Evolutionary conservation across 2,329 filamentous ascomycete species (phyloP), one percentile per base, ranked within the genome.

Genomic region (Plenodomus lindquistii): DNA sequence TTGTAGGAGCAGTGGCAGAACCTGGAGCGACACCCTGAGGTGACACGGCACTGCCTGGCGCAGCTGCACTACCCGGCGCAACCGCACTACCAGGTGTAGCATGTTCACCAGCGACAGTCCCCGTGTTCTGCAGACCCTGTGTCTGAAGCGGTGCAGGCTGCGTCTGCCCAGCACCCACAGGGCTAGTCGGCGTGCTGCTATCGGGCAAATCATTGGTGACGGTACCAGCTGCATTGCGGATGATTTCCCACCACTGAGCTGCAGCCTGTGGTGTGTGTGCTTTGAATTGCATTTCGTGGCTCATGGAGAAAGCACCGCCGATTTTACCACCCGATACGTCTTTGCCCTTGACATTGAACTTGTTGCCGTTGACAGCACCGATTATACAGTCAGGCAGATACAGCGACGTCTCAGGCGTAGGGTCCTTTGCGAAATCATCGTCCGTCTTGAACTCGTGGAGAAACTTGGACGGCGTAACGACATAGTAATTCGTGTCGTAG

Each of bases 381-480:
- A 97, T 83, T 38, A 86, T 74, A 62, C 93, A 95, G 62, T 99
- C 94, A 10, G 94, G 92, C 1, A 99, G 85, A 73, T 93, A 97
- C 59, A 99, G 84, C 13, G 89, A 94, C 35, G 94, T 79, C 70
- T 99, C 93, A 0, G 94, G 93, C 47, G 82, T 80, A 9, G 91
- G 90, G 53, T 96, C 90, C 63, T 84, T 79, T 48, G 76, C 76
- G 66, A 84, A 81, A 63, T 86, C 81, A 65, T 97, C 93, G 68
- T 89, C 88, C 66, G 95, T 91, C 76, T 96, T 96, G 81, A 96
- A 99, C 73, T 97, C 92, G 76, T 99, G 94, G 49, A 99, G 77
- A 75, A 87, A 99, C 66, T 89, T 91, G 48, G 89, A 83, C 0
- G 91, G 88, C 0, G 91, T 96, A 40, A 97, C 85, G 47, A 94